phyloP scores from a whole-genome alignment of 164 flowering plant species.

The Vitis amurensis region DNA sequence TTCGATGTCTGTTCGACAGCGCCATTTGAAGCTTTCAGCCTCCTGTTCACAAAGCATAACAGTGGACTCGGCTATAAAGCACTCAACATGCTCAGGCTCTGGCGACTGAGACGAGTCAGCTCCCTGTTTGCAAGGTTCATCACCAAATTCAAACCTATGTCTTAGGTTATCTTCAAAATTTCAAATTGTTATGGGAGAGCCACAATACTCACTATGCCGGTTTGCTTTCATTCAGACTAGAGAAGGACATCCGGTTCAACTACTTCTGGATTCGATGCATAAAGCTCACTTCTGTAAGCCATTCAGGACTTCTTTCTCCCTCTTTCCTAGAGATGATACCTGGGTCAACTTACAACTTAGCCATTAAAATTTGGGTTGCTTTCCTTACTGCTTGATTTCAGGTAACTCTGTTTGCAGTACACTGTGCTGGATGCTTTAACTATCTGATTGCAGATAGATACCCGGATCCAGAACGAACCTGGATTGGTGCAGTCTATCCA shows the following conservation, averaged over 20 bases:
- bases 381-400: constrained; percentile 23
- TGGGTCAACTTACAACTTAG: neutral
- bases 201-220: constrained; percentile 17
- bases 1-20: constrained; percentile 90
- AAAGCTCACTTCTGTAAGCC: constrained; percentile 81
- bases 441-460: constrained; percentile 91
- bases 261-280: constrained; percentile 96
- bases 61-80: constrained; percentile 59
- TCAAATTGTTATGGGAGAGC: constrained; percentile 8
- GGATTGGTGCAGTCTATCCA: constrained; percentile 93
- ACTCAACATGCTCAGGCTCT: constrained; percentile 88
- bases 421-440: constrained; percentile 91
- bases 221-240: constrained; percentile 65
- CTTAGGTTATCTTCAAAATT: constrained; percentile 20
- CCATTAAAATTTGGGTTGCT: neutral
- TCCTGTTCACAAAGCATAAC: constrained; percentile 53
- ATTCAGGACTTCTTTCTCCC: neutral
- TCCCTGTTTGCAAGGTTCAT: constrained; percentile 86
- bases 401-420: constrained; percentile 95
- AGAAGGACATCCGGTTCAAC: constrained; percentile 93
- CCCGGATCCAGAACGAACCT: constrained; percentile 77
- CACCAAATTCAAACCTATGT: constrained; percentile 18
- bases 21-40: constrained; percentile 75
- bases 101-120: constrained; percentile 98
- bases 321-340: neutral